Percentiles rank a stretch among this genome's conserved stretches.
phyloP scores from a whole-genome alignment of 108 stramenopile species.

The Fistulifera solaris region DNA sequence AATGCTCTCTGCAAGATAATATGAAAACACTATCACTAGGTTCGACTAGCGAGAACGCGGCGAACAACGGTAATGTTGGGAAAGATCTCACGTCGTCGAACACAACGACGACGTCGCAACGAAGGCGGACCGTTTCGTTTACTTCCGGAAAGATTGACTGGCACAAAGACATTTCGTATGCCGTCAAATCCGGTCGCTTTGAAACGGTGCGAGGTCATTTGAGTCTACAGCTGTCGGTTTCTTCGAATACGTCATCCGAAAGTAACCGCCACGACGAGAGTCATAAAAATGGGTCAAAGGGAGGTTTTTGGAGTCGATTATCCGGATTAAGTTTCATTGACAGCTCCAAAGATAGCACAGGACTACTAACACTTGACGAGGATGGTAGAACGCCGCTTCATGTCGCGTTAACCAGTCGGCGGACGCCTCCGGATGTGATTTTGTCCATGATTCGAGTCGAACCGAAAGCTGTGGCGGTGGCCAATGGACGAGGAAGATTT shows the following conservation, averaged over 20 bases:
- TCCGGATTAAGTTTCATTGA: too few species aligned
- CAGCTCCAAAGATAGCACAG: too few species aligned
- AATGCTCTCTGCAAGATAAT: too few species aligned
- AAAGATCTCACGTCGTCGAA: too few species aligned
- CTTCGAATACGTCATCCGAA: not conserved
- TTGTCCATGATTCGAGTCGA: not conserved
- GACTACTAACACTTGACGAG: not conserved
- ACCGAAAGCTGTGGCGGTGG: not conserved
- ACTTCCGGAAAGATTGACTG: constrained; percentile 1
- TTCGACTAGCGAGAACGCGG: too few species aligned
- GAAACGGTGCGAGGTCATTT: constrained; percentile 1
- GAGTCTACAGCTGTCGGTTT: not conserved
- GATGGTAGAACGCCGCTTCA: constrained; percentile 1
- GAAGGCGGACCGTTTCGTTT: too few species aligned
- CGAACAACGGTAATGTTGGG: too few species aligned
- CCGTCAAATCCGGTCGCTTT: constrained; percentile 4
- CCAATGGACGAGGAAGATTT: constrained; percentile 1
- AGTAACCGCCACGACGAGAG: not conserved
- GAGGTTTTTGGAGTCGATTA: constrained; percentile 7
- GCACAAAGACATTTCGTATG: constrained; percentile 4
- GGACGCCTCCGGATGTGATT: not conserved
- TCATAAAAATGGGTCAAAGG: not conserved
- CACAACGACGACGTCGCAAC: too few species aligned
- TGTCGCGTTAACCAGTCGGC: not conserved
- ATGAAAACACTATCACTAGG: too few species aligned